Evolutionary conservation across 2,329 filamentous ascomycete species (phyloP).

Genomic region (Fusarium sp.): DNA sequence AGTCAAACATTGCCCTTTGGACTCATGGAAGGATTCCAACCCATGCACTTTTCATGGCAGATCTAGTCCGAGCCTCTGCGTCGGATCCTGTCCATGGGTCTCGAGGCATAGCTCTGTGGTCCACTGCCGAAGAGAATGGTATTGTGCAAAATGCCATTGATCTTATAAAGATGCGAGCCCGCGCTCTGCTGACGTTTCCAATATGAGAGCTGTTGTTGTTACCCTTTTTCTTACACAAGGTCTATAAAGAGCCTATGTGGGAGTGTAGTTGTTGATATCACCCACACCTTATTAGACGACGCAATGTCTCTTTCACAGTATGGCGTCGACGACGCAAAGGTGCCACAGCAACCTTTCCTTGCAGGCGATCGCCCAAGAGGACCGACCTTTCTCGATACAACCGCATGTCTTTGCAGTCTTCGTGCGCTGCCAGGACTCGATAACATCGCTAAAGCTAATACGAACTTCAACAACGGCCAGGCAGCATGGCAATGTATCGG

Average conservation of each 20-base stretch:
- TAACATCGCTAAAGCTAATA: constrained; percentile 14
- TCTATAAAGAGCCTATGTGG: not conserved
- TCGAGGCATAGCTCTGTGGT: not conserved
- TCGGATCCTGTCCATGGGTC: constrained; percentile 10
- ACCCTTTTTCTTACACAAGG: not conserved
- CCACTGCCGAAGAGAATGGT: not conserved
- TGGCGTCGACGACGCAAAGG: constrained; percentile 32
- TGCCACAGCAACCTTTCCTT: constrained; percentile 55
- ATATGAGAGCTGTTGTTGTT: constrained; percentile 2
- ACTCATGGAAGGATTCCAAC: constrained; percentile 26
- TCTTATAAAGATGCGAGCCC: constrained; percentile 28
- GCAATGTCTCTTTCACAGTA: constrained; percentile 34
- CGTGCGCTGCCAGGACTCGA: constrained; percentile 35
- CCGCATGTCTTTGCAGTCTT: constrained; percentile 55
- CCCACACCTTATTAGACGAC: not conserved
- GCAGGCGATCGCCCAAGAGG: constrained; percentile 48
- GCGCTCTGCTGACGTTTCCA: not conserved
- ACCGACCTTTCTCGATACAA: constrained; percentile 55
- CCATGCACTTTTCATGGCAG: constrained; percentile 17
- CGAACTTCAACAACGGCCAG: constrained; percentile 14
- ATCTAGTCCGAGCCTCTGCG: constrained; percentile 15
- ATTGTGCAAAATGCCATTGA: not conserved
- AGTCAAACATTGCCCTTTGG: constrained; percentile 31
- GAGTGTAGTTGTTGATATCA: not conserved
- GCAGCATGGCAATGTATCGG: constrained; percentile 59